Base-by-base conservation (phyloP, 2,329 filamentous ascomycete species). In the Mycosphaerella sp. region DNA sequence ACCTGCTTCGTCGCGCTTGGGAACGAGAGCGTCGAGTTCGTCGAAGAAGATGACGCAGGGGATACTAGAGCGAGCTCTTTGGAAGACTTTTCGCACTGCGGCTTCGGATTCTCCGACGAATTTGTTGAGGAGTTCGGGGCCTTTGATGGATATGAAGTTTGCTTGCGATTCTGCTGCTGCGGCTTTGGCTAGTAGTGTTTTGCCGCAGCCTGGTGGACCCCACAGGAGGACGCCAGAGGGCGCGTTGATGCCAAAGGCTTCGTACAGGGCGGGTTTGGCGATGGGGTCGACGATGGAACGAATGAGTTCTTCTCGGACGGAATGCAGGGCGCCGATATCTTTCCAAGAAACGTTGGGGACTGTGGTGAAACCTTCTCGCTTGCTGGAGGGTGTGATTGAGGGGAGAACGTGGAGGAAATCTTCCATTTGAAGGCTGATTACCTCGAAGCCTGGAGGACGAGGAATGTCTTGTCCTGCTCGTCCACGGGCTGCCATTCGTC, bases 31-130 rank as follows among this genome's bases (percentile, higher is more conserved):
- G 70, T 98, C 93, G 46, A 98, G 79, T 71, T 98, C 93, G 67
- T 98, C 93, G 66, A 98, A 97, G 79, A 98, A 97, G 52, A 98
- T 84, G 49, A 98, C 89, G 66, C 91, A 97, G 0, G 93, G 93
- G 0, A 89, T 80, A 6, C 86, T 91, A 0, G 86, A 86, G 45
- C 90, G 81, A 0, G 93, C 93, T 13, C 91, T 85, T 57, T 84
- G 81, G 70, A 98, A 98, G 0, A 97, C 86, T 67, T 95, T 89
- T 17, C 93, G 84, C 1, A 98, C 86, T 0, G 90, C 88, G 9
- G 91, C 85, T 71, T 98, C 93, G 6, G 88, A 94, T 70, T 98
- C 93, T 59, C 93, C 93, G 8, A 98, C 90, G 67, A 91, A 98
- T 66, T 97, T 98, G 75, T 97, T 97, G 41, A 98, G 79, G 8